These are phyloP conservation scores for Ogataea kodamae DNA, from an alignment of 805 yeast species.

Conservation along the genomic window DNA sequence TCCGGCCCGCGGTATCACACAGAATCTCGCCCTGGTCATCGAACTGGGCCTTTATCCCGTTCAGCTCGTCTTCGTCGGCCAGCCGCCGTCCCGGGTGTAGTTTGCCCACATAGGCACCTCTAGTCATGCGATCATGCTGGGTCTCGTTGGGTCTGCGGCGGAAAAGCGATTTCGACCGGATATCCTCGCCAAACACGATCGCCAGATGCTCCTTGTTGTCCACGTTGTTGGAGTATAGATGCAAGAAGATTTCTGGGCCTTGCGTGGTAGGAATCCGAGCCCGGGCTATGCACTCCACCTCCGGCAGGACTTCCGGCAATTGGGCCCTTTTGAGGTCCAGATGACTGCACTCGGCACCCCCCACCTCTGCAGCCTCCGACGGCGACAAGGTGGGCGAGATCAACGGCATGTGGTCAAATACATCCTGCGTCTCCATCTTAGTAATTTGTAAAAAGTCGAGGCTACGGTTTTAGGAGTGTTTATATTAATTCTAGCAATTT, in stretches of 20 bases:
- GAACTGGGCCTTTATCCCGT: constrained; percentile 38
- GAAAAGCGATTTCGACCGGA: constrained; percentile 74
- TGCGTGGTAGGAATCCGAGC: constrained; percentile 96
- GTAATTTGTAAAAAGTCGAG: neutral
- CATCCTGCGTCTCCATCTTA: constrained; percentile 15
- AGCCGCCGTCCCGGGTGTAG: constrained; percentile 77
- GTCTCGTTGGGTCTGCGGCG: constrained; percentile 62
- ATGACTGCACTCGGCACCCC: constrained; percentile 6
- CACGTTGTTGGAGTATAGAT: constrained; percentile 77
- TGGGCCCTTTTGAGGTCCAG: constrained; percentile 33
- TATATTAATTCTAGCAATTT: constrained; percentile 4
- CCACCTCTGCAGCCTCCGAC: constrained; percentile 11
- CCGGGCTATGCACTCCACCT: constrained; percentile 83
- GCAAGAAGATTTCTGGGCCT: constrained; percentile 92
- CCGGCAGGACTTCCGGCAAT: constrained; percentile 59
- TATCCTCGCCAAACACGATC: constrained; percentile 91
- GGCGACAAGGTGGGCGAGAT: constrained; percentile 41
- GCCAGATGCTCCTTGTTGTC: constrained; percentile 96
- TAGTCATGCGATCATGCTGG: constrained; percentile 92
- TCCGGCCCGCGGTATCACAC: constrained; percentile 24
- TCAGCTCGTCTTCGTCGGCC: constrained; percentile 59
- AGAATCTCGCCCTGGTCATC: constrained; percentile 39
- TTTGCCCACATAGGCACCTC: constrained; percentile 95
- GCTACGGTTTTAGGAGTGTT: constrained; percentile 4
- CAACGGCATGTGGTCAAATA: constrained; percentile 36